Conservation (phyloP, 1,139 yeast species). For the Wickerhamomyces sp. region DNA sequence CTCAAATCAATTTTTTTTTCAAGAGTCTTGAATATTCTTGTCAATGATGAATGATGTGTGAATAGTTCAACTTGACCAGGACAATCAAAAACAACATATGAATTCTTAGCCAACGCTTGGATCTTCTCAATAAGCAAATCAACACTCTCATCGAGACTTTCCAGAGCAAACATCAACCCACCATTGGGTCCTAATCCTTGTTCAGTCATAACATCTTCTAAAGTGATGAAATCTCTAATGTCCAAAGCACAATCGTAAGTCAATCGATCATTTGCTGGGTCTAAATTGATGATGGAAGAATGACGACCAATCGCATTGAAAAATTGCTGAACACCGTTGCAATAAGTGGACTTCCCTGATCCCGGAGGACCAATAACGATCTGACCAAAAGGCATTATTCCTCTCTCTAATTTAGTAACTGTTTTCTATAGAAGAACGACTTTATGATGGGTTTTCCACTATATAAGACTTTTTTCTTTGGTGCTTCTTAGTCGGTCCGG, state of each 20-base stretch:
- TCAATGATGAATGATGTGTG: conserved; percentile 83
- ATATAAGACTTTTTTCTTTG: too few relatives aligned
- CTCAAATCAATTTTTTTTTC: conserved; percentile 66
- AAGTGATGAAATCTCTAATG: conserved; percentile 77
- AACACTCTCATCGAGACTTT: conserved; percentile 49
- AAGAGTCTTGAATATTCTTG: conserved; percentile 63
- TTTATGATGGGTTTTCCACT: too few relatives aligned
- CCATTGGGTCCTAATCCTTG: conserved; percentile 91
- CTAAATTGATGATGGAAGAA: conserved; percentile 76
- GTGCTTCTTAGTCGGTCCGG: too few relatives aligned
- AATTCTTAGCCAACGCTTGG: conserved; percentile 48
- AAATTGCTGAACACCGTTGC: conserved; percentile 89
- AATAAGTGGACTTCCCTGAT: conserved; percentile 92
- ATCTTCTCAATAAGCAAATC: conserved; percentile 61
- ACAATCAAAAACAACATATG: conserved; percentile 86
- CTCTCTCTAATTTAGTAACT: too few relatives aligned
- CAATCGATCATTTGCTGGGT: conserved; percentile 86
- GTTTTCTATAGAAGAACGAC: too few relatives aligned
- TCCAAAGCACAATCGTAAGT: conserved; percentile 85
- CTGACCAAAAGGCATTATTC: conserved; percentile 68
- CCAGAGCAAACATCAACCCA: conserved; percentile 86
- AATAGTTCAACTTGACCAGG: conserved; percentile 97
- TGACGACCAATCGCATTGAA: conserved; percentile 90
- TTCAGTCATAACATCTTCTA: conserved; percentile 89
- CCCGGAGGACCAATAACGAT: conserved; percentile 98